phyloP scores from a whole-genome alignment of 257 asterid species.

The Solanum gandarillasii region DNA sequence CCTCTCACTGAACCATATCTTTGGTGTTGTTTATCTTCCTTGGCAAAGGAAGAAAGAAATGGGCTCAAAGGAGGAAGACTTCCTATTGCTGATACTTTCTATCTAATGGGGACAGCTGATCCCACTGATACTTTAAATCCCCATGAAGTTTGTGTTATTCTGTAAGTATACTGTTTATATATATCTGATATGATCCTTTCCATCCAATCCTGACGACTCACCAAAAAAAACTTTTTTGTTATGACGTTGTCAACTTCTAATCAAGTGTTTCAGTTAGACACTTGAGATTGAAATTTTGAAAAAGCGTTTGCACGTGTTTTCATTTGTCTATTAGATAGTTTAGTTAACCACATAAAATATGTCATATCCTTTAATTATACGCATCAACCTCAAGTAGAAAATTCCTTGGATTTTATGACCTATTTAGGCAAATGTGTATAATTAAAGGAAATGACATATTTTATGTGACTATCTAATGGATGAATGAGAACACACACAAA shows the following conservation, averaged over 20 bases:
- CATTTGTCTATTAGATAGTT: neutral
- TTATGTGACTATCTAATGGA: neutral
- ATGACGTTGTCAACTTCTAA: neutral
- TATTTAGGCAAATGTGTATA: neutral
- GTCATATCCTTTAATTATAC: neutral
- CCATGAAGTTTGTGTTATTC: constrained; percentile 73
- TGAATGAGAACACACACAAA: neutral
- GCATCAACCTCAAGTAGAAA: neutral
- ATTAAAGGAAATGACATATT: neutral
- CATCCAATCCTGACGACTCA: neutral
- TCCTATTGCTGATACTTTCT: constrained; percentile 64
- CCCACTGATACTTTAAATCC: constrained; percentile 53
- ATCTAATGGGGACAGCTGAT: constrained; percentile 88
- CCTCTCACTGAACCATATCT: constrained; percentile 75
- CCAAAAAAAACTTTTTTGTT: neutral
- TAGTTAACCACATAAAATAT: neutral
- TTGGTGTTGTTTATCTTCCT: constrained; percentile 32
- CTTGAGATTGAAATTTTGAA: neutral
- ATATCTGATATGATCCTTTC: neutral
- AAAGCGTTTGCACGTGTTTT: neutral
- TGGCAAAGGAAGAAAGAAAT: constrained; percentile 26
- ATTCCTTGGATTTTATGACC: neutral
- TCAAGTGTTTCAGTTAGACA: neutral
- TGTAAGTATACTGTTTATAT: constrained; percentile 34
- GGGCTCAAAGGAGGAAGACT: constrained; percentile 49